Percentiles rank a stretch among this genome's conserved stretches.
These are phyloP conservation scores for Chondrus crispus DNA, from an alignment of 23 red algal genomes.

Conservation along the genomic window DNA sequence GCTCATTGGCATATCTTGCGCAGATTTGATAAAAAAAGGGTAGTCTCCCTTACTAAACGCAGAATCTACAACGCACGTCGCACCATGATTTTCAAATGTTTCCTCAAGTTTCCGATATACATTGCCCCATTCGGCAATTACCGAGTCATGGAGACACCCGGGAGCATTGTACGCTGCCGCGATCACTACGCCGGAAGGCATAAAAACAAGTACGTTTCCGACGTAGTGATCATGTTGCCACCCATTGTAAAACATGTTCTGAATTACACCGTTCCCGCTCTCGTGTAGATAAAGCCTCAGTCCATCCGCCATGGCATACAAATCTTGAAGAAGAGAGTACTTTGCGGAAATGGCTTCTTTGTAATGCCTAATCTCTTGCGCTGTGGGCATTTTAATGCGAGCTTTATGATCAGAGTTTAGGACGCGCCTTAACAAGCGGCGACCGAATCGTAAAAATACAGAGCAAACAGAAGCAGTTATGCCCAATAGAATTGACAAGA, in stretches of 20 bases:
- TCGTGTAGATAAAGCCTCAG: neutral
- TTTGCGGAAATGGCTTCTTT: neutral
- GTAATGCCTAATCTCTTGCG: neutral
- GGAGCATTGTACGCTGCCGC: neutral
- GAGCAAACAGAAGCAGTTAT: neutral
- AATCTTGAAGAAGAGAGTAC: neutral
- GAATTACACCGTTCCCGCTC: neutral
- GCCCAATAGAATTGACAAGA: neutral
- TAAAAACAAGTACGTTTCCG: neutral
- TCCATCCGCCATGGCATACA: neutral
- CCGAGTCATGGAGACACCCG: neutral
- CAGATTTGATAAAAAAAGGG: neutral
- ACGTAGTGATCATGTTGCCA: constrained; percentile 20
- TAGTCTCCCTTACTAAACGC: neutral
- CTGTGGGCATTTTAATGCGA: neutral
- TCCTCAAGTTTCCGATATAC: neutral
- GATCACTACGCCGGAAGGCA: neutral
- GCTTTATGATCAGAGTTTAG: neutral
- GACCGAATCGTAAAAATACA: constrained; percentile 6
- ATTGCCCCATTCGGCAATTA: neutral
- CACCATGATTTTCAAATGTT: neutral
- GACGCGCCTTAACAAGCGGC: neutral
- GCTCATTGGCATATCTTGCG: neutral
- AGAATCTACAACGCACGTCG: neutral
- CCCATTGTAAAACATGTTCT: constrained; percentile 16